These are phyloP conservation scores for Curvularia sp. DNA, from an alignment of 2,329 filamentous ascomycete genomes.

Conservation along the genomic window DNA sequence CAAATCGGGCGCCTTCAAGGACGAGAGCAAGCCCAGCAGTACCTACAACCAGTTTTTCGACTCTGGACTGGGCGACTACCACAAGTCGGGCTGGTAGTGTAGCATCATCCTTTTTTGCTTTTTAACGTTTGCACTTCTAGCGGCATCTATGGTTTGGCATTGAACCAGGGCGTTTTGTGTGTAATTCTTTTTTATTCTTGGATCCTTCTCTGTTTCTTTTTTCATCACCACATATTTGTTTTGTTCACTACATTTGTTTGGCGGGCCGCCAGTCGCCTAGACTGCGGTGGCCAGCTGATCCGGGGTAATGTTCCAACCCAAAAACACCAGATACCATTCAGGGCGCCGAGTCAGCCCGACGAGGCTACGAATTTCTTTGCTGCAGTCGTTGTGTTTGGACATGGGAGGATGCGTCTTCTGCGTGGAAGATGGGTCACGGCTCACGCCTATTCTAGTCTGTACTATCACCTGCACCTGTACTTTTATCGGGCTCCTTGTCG, in stretches of 20 bases:
- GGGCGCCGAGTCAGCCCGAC: constrained; percentile 44
- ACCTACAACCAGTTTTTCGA: constrained; percentile 83
- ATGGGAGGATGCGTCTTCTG: constrained; percentile 39
- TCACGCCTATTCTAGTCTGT: constrained; percentile 51
- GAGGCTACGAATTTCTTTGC: constrained; percentile 51
- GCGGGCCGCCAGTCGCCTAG: constrained; percentile 13
- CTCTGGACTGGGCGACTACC: constrained; percentile 74
- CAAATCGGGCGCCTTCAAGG: constrained; percentile 64
- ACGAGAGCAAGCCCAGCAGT: constrained; percentile 69
- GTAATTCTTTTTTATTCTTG: constrained; percentile 5
- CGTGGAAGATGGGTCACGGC: constrained; percentile 45
- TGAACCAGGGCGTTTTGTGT: constrained; percentile 41
- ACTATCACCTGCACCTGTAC: constrained; percentile 52
- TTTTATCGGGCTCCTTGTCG: constrained; percentile 43
- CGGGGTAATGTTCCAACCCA: constrained; percentile 42
- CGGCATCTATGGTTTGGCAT: constrained; percentile 47
- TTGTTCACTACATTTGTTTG: constrained; percentile 23
- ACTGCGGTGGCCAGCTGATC: constrained; percentile 28
- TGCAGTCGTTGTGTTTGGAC: constrained; percentile 36
- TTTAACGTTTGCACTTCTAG: constrained; percentile 44
- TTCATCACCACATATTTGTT: constrained; percentile 10
- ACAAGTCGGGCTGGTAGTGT: constrained; percentile 80
- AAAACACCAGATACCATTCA: constrained; percentile 46
- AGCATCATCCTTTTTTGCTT: constrained; percentile 10
- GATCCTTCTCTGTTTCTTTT: not conserved